Evolutionary conservation across 2,329 filamentous ascomycete species (phyloP), one percentile per base, ranked within the genome.

Genomic region (Penicillium capsulatum): DNA sequence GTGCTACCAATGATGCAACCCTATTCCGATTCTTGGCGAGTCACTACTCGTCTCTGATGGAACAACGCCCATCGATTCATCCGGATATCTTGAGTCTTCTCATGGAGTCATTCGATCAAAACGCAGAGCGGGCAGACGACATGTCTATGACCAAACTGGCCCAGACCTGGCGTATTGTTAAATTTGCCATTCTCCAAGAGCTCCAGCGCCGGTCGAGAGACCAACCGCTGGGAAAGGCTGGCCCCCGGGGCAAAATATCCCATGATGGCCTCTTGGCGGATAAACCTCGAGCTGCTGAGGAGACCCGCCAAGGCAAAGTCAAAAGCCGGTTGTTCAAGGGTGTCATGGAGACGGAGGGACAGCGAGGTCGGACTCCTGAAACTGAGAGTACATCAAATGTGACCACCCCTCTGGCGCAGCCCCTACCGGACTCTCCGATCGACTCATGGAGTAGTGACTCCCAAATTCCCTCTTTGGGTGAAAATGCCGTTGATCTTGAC

Each of bases 151-250:
- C 73, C 48, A 68, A 72, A 38, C 61, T 77, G 31, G 74, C 79
- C 20, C 74, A 80, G 47, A 76, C 76, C 14, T 83, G 78, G 78
- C 72, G 70, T 38, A 70, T 81, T 15, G 59, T 80, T 22, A 73
- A 72, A 38, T 66, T 69, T 39, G 68, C 71, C 17, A 65, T 78
- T 37, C 55, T 71, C 2, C 67, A 72, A 41, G 74, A 77, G 42
- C 64, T 79, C 17, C 63, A 63, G 40, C 44, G 53, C 28, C 67
- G 66, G 50, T 61, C 61, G 7, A 58, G 65, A 36, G 55, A 64
- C 36, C 60, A 60, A 31, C 33, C 55, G 44, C 17, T 51, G 36
- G 42, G 46, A 17, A 47, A 50, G 35, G 48, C 35, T 15, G 40
- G 46, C 7, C 36, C 46, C 14, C 56, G 53, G 40, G 59, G 60